These are phyloP conservation scores for Trichoderma orchidacearum DNA, from an alignment of 495 filamentous ascomycete species.

Conservation along the genomic window DNA sequence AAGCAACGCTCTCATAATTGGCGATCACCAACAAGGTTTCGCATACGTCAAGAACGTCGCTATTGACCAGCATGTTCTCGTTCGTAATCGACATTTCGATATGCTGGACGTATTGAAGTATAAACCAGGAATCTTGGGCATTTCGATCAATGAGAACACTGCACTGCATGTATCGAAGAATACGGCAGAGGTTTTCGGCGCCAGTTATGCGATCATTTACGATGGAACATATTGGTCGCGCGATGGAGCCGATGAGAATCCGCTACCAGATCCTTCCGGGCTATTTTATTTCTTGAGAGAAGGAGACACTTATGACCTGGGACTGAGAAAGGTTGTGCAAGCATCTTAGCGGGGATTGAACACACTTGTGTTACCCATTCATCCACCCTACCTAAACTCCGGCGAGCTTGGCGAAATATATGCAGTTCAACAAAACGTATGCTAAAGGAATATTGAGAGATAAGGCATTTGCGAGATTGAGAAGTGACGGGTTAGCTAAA, in stretches of 20 bases:
- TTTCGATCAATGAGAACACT: constrained; percentile 20
- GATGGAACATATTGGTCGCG: constrained; percentile 14
- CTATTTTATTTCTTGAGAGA: constrained; percentile 13
- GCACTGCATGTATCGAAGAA: constrained; percentile 17
- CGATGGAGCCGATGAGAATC: constrained; percentile 12
- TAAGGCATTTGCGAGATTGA: no score
- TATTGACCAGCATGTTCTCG: constrained; percentile 20
- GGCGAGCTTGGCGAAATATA: no score
- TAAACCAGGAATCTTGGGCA: constrained; percentile 16
- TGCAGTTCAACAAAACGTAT: no score
- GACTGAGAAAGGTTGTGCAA: constrained; percentile 8
- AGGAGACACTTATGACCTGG: constrained; percentile 14
- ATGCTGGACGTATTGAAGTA: constrained; percentile 21
- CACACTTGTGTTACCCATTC: no score
- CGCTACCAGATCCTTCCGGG: constrained; percentile 10
- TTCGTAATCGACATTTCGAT: constrained; percentile 17
- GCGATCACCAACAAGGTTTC: constrained; percentile 19
- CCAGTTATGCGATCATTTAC: constrained; percentile 14
- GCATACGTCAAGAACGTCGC: constrained; percentile 16
- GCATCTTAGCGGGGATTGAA: no score
- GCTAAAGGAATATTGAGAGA: no score
- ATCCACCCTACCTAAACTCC: no score
- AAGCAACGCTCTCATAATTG: constrained; percentile 16
- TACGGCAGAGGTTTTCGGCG: constrained; percentile 13
- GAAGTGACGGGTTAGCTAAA: no score